Percentiles rank a stretch among this genome's conserved stretches.
These are phyloP conservation scores for Globisporangium splendens DNA, from an alignment of 352 stramenopile species.

Conservation along the genomic window DNA sequence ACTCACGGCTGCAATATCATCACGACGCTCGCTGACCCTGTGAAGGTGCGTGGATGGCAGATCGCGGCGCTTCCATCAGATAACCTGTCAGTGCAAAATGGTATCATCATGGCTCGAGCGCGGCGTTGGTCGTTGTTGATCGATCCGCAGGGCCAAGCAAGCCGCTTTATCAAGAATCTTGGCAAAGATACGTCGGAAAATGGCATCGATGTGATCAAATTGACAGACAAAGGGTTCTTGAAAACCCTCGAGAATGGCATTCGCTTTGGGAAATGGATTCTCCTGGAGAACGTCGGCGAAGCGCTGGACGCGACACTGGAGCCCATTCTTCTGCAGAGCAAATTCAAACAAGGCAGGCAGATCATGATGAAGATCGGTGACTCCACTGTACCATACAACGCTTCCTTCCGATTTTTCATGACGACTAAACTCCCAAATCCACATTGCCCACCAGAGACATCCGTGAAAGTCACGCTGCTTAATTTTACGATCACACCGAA, in stretches of 20 bases:
- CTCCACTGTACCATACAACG: constrained; percentile 89
- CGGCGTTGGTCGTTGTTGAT: constrained; percentile 90
- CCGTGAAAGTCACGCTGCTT: constrained; percentile 90
- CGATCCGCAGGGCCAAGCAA: constrained; percentile 91
- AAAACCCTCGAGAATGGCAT: constrained; percentile 90
- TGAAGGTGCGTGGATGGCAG: constrained; percentile 89
- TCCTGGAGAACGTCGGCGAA: constrained; percentile 89
- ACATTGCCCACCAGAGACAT: constrained; percentile 91
- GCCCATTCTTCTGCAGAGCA: constrained; percentile 89
- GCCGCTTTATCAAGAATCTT: constrained; percentile 93
- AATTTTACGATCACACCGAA: constrained; percentile 93
- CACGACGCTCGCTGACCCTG: constrained; percentile 86
- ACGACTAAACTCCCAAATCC: constrained; percentile 92
- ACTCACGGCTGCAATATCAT: constrained; percentile 84
- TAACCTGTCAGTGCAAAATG: constrained; percentile 90
- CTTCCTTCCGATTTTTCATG: constrained; percentile 91
- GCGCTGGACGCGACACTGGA: constrained; percentile 87
- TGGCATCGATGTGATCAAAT: constrained; percentile 82
- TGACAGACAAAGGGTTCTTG: constrained; percentile 78
- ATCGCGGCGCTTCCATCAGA: constrained; percentile 90
- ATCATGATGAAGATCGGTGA: constrained; percentile 93
- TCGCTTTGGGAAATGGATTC: constrained; percentile 90
- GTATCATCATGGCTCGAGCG: constrained; percentile 90
- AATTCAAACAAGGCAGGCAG: constrained; percentile 91
- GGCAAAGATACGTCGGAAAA: constrained; percentile 83